Base-by-base conservation (phyloP, 164 flowering plant genomes). In the Brasenia schreberi region DNA sequence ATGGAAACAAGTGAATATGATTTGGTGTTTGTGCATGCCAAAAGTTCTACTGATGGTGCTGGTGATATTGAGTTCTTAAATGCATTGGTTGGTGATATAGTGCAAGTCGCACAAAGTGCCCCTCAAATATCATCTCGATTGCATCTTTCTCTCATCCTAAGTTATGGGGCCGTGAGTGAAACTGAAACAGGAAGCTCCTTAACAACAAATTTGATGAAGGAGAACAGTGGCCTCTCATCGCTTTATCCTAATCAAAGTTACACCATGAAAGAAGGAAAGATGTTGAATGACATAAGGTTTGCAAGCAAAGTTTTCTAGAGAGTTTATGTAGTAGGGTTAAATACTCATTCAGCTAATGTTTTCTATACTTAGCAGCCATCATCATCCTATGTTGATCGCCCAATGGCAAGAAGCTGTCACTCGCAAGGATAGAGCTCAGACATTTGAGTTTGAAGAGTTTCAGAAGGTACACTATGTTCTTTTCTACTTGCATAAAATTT, bases 321-420 rank as follows among this genome's bases (percentile, higher is more conserved):
- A 33, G 39, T 33, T 33, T 33, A 2, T 33, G 39, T 33, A 33
- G 39, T 33, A 33, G 39, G 4, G 39, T 33, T 33, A 33, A 33
- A 33, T 33, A 33, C 39, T 33, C 39, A 33, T 33, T 33, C 39
- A 33, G 39, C 39, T 33, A 33, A 33, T 33, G 39, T 33, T 33
- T 33, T 33, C 39, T 33, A 33, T 33, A 33, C 39, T 33, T 33
- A 33, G 66, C 87, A 94, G 99, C 86, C 81, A 88, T 67, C 74
- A 84, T 69, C 81, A 74, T 65, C 99, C 99, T 5, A 86, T 94
- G 88, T 68, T 92, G 62, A 63, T 85, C 23, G 84, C 92, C 65
- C 98, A 92, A 62, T 84, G 86, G 87, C 98, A 90, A 76, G 78
- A 86, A 68, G 97, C 84, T 59, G 97, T 91, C 10, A 94, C 97